Base-by-base conservation (phyloP, 2,329 filamentous ascomycete genomes). In the Aspergillus terreus region DNA sequence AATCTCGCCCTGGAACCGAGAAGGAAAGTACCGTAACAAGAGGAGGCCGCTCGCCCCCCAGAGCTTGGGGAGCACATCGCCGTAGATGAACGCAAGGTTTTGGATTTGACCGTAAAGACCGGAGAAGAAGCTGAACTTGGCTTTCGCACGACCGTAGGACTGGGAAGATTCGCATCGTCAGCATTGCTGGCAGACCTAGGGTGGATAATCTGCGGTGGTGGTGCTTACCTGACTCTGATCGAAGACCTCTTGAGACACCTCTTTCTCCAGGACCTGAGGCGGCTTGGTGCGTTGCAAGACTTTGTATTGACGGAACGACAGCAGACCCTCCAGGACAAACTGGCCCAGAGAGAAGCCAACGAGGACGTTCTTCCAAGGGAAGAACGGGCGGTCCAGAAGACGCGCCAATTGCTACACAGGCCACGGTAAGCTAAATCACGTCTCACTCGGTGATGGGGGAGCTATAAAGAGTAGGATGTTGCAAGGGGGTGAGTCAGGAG, bases 311-410 rank as follows among this genome's bases (percentile, higher is more conserved):
- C 94, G 90, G 61, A 90, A 78, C 23, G 90, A 90, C 48, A 99
- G 84, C 75, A 92, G 89, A 42, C 90, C 85, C 72, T 99, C 94
- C 67, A 99, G 86, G 49, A 90, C 76, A 71, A 90, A 97, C 70
- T 99, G 90, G 55, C 88, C 90, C 63, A 97, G 71, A 27, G 91
- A 95, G 77, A 99, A 99, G 65, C 91, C 89, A 63, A 97, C 82
- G 65, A 99, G 92, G 64, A 99, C 84, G 71, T 85, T 88, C 83
- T 96, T 99, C 94, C 94, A 99, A 50, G 94, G 92, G 77, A 97
- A 96, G 67, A 89, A 79, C 52, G 92, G 92, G 67, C 89, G 85
- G 78, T 99, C 94, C 65, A 97, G 86, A 73, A 88, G 85, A 72
- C 83, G 84, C 68, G 90, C 90, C 62, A 97, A 85, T 78, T 82